Percentiles rank a stretch among this genome's conserved stretches.
Evolutionary conservation across 768 basidiomycete species (phyloP).

Genomic region (Lyophyllum atratum): DNA sequence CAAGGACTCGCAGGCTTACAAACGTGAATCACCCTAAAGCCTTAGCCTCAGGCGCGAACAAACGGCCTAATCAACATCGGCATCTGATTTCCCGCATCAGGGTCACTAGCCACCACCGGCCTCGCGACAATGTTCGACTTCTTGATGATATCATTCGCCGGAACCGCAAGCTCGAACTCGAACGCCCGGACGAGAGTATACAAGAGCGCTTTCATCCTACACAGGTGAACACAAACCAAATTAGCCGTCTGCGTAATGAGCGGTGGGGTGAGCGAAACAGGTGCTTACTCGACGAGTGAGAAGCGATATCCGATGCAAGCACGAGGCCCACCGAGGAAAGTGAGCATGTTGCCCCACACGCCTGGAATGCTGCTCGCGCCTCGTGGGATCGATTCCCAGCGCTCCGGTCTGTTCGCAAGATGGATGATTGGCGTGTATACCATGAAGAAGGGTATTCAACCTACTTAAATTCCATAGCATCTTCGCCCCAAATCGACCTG

Average conservation of each 20-base stretch:
- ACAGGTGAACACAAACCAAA: not conserved
- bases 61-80: conserved; percentile 40
- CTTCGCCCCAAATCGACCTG: conserved; percentile 61
- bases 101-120: conserved; percentile 43
- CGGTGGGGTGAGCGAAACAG: not conserved
- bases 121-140: conserved; percentile 41
- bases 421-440: conserved; percentile 21
- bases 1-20: too few relatives aligned
- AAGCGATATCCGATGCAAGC: conserved; percentile 72
- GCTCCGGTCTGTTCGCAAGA: conserved; percentile 52
- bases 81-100: conserved; percentile 40
- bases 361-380: conserved; percentile 51
- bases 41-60: not conserved
- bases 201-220: conserved; percentile 40
- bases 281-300: conserved; percentile 51
- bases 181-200: conserved; percentile 55
- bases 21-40: too few relatives aligned
- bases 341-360: conserved; percentile 58
- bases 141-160: conserved; percentile 41
- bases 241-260: not conserved
- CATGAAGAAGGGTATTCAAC: conserved; percentile 7
- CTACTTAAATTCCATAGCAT: conserved; percentile 63
- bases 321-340: conserved; percentile 65
- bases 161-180: conserved; percentile 56
- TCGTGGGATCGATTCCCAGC: conserved; percentile 56